These are phyloP conservation scores for Mucuna pruriens DNA, from an alignment of 306 rosid species.

Conservation along the genomic window DNA sequence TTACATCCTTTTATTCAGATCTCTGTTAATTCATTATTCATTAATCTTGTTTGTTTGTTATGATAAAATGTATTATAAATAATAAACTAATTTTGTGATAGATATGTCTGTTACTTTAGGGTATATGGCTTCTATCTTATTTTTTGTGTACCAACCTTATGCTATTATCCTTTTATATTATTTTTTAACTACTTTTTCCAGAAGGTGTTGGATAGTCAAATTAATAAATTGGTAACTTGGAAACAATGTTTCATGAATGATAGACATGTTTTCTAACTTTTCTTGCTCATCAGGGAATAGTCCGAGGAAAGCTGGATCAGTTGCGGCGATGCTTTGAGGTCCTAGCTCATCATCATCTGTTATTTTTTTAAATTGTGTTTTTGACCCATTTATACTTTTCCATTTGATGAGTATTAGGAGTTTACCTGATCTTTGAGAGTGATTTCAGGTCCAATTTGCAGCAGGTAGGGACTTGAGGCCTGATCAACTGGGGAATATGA, in stretches of 20 bases:
- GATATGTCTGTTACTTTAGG: background rate
- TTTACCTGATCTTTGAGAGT: slow-evolving; percentile 34
- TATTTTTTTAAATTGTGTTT: background rate
- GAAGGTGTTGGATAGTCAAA: background rate
- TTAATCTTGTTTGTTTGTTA: background rate
- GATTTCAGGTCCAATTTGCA: slow-evolving; percentile 92
- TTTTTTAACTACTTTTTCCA: background rate
- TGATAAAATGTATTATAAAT: background rate
- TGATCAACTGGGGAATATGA: slow-evolving; percentile 90
- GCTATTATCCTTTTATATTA: background rate
- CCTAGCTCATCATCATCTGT: slow-evolving; percentile 27
- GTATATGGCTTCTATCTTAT: background rate
- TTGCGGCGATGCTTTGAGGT: slow-evolving; percentile 97
- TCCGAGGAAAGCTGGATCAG: slow-evolving; percentile 95
- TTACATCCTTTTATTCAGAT: background rate
- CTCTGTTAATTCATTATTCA: background rate
- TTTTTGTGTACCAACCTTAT: background rate
- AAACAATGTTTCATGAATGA: background rate
- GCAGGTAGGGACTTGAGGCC: slow-evolving; percentile 98
- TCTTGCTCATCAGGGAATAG: slow-evolving; percentile 68
- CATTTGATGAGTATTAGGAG: background rate
- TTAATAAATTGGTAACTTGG: background rate
- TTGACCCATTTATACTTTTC: background rate
- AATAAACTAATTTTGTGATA: background rate
- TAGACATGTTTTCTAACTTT: background rate